Evolutionary conservation across 2,329 filamentous ascomycete species (phyloP).

Genomic region (Botryotinia narcissicola): DNA sequence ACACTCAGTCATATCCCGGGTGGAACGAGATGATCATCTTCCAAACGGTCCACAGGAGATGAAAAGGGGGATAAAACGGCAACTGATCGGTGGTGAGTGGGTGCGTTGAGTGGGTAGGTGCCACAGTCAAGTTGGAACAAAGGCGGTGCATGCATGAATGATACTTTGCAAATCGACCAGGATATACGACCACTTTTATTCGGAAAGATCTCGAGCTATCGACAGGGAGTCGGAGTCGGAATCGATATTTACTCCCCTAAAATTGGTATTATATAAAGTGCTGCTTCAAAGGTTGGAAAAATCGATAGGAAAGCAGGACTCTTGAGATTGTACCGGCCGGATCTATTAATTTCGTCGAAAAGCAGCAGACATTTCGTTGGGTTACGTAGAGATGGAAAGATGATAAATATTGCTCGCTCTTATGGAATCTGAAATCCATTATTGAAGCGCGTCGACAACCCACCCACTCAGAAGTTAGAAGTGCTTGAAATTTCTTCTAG

Average conservation of each 20-base stretch:
- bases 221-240: not conserved
- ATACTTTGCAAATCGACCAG: constrained; percentile 7
- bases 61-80: constrained; percentile 18
- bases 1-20: not conserved
- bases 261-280: not conserved
- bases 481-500: not conserved
- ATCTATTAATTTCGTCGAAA: not conserved
- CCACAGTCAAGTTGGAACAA: constrained; percentile 3
- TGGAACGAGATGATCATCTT: constrained; percentile 9
- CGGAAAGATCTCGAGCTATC: not conserved
- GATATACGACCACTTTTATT: constrained; percentile 8
- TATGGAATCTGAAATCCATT: constrained; percentile 5
- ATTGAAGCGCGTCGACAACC: not conserved
- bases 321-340: constrained; percentile 6
- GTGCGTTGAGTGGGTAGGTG: constrained; percentile 10
- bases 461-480: not conserved
- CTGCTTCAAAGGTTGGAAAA: constrained; percentile 8
- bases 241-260: not conserved
- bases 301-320: not conserved
- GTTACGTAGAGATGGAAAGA: not conserved
- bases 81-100: constrained; percentile 5
- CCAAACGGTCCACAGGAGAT: constrained; percentile 2
- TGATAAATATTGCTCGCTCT: not conserved
- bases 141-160: constrained; percentile 17
- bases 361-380: not conserved